Conservation (phyloP, 139 green algal genomes). For the Haematococcus sp. region DNA sequence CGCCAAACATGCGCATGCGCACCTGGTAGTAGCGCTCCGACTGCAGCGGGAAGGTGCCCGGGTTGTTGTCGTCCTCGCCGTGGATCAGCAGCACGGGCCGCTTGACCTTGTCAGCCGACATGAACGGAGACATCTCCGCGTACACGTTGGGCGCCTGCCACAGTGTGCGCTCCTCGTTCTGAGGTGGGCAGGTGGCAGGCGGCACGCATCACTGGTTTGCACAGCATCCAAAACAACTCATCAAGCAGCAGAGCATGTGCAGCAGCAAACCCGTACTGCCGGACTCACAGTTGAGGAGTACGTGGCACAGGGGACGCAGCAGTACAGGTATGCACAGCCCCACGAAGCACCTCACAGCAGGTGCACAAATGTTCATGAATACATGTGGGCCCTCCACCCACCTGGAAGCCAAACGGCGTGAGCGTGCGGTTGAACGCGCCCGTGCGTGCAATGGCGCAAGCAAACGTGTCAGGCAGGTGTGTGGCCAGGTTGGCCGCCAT, state of each 20-base stretch:
- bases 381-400: no score
- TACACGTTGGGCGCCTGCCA: constrained; percentile 93
- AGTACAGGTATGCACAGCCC: constrained; percentile 5
- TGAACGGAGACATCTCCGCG: constrained; percentile 88
- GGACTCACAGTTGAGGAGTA: no score
- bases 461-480: constrained; percentile 88
- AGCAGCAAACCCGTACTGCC: not conserved
- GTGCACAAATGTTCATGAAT: not conserved
- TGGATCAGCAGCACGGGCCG: constrained; percentile 95
- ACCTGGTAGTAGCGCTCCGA: constrained; percentile 87
- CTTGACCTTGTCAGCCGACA: constrained; percentile 88
- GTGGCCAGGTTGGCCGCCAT: constrained; percentile 89
- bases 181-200: not conserved
- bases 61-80: constrained; percentile 97
- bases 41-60: constrained; percentile 83
- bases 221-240: not conserved
- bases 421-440: constrained; percentile 94
- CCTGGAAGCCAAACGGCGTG: constrained; percentile 95
- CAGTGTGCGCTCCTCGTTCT: constrained; percentile 93
- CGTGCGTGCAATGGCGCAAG: constrained; percentile 78
- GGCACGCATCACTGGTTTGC: constrained; percentile 44
- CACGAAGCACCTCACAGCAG: not conserved
- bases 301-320: no score
- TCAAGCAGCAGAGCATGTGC: not conserved
- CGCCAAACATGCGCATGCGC: no score